Conservation (phyloP, 2,329 filamentous ascomycete genomes). For the Plenodomus lindquistii region DNA sequence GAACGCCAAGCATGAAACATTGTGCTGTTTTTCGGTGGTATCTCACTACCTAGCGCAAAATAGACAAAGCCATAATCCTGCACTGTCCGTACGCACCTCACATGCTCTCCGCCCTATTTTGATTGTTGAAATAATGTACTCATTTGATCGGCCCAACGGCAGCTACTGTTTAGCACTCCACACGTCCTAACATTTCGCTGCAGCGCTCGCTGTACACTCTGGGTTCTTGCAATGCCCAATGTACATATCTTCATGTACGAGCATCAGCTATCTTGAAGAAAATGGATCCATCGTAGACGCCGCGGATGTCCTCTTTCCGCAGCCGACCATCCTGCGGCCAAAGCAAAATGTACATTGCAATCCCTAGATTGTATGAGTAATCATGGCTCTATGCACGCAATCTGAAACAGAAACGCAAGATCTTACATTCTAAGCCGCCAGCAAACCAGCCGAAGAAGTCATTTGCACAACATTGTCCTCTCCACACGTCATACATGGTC, state of each 20-base stretch:
- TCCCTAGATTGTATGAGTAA: slow-evolving; percentile 13
- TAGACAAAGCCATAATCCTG: too few species aligned
- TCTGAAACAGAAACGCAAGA: not conserved
- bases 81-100: too few species aligned
- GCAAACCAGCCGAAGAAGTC: slow-evolving; percentile 25
- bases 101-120: too few species aligned
- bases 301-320: slow-evolving; percentile 14
- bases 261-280: slow-evolving; percentile 30
- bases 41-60: too few species aligned
- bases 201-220: not conserved
- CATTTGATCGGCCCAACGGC: too few species aligned
- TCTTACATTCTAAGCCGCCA: slow-evolving; percentile 20
- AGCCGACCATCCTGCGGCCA: slow-evolving; percentile 21
- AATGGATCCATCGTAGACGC: slow-evolving; percentile 20
- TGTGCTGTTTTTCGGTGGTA: not conserved
- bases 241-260: not conserved
- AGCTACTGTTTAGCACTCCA: too few species aligned
- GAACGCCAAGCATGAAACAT: not conserved
- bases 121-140: too few species aligned
- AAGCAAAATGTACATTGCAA: slow-evolving; percentile 22
- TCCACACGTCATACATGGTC: slow-evolving; percentile 14
- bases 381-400: not conserved
- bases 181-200: too few species aligned
- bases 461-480: slow-evolving; percentile 18
- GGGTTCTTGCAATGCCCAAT: not conserved